Evolutionary conservation across 2,329 filamentous ascomycete species (phyloP), one percentile per base, ranked within the genome.

Genomic region (Helminthosporium solani): DNA sequence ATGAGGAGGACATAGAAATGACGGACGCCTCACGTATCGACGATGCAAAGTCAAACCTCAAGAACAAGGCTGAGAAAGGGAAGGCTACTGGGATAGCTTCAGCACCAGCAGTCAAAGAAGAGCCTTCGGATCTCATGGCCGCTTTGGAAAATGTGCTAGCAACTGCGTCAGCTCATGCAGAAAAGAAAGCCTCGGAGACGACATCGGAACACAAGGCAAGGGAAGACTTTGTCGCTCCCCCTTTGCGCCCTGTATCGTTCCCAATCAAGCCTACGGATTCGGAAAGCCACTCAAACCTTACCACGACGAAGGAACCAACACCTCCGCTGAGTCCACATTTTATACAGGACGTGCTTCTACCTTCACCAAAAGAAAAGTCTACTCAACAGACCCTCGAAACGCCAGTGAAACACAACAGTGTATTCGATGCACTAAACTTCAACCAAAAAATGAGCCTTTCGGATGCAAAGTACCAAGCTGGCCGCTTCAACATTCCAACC

Each of bases 381-480:
- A 18, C 23, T 23, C 27, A 18, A 20, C 50, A 37, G 30, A 50
- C 37, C 16, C 49, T 38, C 12, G 35, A 45, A 38, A 41, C 50
- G 9, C 46, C 48, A n/a, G 6, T n/a, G 2, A 9, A 27, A 14
- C 20, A 64, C 23, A 69, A 73, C 35, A 78, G 76, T 48, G 71
- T 73, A 37, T 83, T 81, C 53, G 68, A 73, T 31, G 76, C 79
- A 0, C 67, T 83, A 7, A 55, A 64, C 7, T 84, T 84, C 58
- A 75, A 73, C 51, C 68, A 70, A 28, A 74, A 72, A 40, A 59
- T 81, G 44, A 67, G 69, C 31, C 54, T 71, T 19, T 75, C 76
- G 44, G 76, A 81, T 57, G 68, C 75, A 18, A 83, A 81, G 56
- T 84, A 83, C 63, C 69, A 72, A 36, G 64, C 71, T 25, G 78